phyloP scores from a whole-genome alignment of 2,329 filamentous ascomycete genomes.

The Trichoderma sp. region DNA sequence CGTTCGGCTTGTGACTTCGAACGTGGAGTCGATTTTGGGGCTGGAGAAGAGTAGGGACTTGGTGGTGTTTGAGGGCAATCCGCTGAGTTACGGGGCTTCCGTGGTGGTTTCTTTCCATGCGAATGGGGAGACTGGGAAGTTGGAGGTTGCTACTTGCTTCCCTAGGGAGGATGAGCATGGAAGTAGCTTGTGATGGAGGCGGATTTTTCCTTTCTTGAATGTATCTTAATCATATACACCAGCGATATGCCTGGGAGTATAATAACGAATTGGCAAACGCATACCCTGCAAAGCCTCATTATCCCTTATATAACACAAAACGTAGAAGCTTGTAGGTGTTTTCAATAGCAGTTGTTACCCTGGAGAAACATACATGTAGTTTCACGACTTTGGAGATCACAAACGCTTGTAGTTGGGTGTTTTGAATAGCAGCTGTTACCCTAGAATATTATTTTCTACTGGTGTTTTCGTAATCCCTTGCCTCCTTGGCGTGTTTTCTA shows the following conservation, averaged over 20 bases:
- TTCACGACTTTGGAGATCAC: too few species aligned
- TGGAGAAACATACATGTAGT: background rate
- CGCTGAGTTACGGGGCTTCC: conserved; percentile 40
- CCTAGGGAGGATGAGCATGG: conserved; percentile 22
- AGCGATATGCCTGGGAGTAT: background rate
- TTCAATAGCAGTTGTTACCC: background rate
- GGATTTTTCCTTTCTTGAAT: background rate
- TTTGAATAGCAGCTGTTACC: too few species aligned
- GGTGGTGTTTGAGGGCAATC: conserved; percentile 44
- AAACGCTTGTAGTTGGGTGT: too few species aligned
- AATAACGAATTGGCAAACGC: background rate
- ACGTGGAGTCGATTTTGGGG: conserved; percentile 42
- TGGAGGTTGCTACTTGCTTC: conserved; percentile 36
- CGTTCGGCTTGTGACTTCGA: conserved; percentile 39
- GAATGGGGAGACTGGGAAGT: conserved; percentile 28
- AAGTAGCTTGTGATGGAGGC: background rate
- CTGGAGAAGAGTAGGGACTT: conserved; percentile 38
- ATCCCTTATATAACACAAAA: background rate
- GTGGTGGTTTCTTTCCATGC: conserved; percentile 39
- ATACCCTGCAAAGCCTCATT: background rate
- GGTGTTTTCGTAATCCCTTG: background rate
- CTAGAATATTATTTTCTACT: too few species aligned
- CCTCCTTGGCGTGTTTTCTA: too few species aligned
- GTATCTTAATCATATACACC: background rate
- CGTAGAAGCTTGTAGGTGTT: background rate